Evolutionary conservation across 1,284 basidiomycete genomes (phyloP), one percentile per base, ranked within the genome.

Genomic region (Schizophyllum commune): DNA sequence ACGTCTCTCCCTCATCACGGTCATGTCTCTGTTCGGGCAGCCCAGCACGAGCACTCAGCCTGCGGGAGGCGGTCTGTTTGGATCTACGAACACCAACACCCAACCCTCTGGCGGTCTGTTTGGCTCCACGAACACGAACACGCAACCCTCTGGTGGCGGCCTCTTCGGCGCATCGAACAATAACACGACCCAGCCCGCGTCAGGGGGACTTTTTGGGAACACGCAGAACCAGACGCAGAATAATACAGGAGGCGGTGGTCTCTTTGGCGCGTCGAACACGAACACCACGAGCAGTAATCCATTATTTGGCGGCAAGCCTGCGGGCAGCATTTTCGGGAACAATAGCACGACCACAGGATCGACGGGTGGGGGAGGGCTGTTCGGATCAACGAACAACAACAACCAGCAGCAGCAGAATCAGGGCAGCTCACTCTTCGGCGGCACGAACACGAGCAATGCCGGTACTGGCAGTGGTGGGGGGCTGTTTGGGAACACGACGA

Each of bases 131-230:
- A 66, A 57, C 20, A 60, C 66, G 13, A 66, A 65, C 53, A 57
- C 52, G 27, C 60, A 60, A 53, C 61, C 58, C 21, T 55, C 68
- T 19, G 65, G 66, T 15, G 65, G 68, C 52, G 68, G 71, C 21
- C 62, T 71, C 32, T 72, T 71, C 58, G 71, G 68, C 53, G 62
- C 59, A 55, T 64, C 34, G 54, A 66, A 60, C 60, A 67, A 58
- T 60, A 34, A 57, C 4, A 52, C 52, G 27, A 54, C 57, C 21
- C 60, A 58, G 58, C 51, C 62, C 11, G 33, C 61, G 9, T 33
- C 61, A 1, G 63, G 64, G 7, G 65, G 66, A 15, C 58, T 65
- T 13, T 65, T 65, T 19, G 64, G 58, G 8, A 61, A 47, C 53
- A 63, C 60, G 3, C 58, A 64, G 5, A 64, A 66, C 15, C 62